Evolutionary conservation across 768 basidiomycete genomes (phyloP).

Genomic region (Gelatoporia subvermispora): DNA sequence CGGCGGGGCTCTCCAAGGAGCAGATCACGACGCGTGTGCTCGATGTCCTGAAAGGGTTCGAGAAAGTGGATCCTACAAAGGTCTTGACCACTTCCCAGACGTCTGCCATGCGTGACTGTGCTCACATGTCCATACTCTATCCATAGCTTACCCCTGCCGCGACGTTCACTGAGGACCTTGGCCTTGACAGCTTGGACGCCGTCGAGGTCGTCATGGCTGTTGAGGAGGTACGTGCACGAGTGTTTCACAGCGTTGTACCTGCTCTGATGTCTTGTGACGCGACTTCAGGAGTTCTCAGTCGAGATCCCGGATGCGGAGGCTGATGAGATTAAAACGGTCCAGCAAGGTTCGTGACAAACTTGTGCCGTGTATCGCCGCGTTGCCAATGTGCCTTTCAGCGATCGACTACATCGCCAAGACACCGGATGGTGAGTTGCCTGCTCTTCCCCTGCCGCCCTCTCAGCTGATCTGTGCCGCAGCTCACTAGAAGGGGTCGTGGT

Average conservation of each 20-base stretch:
- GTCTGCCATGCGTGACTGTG: neutral
- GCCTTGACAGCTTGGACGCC: slow-evolving; percentile 92
- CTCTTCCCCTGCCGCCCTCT: neutral
- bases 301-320: slow-evolving; percentile 98
- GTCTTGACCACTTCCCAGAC: slow-evolving; percentile 27
- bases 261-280: neutral
- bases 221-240: slow-evolving; percentile 61
- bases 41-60: slow-evolving; percentile 83
- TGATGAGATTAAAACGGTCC: slow-evolving; percentile 88
- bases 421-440: slow-evolving; percentile 22
- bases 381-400: slow-evolving; percentile 41
- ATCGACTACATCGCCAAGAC: slow-evolving; percentile 95
- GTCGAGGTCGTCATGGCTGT: slow-evolving; percentile 99
- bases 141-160: slow-evolving; percentile 59
- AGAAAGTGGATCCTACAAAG: slow-evolving; percentile 79
- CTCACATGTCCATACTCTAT: neutral
- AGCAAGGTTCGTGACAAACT: slow-evolving; percentile 58
- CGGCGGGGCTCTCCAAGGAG: slow-evolving; percentile 59
- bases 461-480: slow-evolving; percentile 9
- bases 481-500: slow-evolving; percentile 11
- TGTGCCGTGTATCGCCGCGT: neutral
- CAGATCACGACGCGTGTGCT: slow-evolving; percentile 71
- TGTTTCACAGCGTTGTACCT: neutral
- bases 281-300: slow-evolving; percentile 82
- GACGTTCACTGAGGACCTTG: slow-evolving; percentile 77